Evolutionary conservation across 352 stramenopile species (phyloP).

Genomic region (Globisporangium nunn): DNA sequence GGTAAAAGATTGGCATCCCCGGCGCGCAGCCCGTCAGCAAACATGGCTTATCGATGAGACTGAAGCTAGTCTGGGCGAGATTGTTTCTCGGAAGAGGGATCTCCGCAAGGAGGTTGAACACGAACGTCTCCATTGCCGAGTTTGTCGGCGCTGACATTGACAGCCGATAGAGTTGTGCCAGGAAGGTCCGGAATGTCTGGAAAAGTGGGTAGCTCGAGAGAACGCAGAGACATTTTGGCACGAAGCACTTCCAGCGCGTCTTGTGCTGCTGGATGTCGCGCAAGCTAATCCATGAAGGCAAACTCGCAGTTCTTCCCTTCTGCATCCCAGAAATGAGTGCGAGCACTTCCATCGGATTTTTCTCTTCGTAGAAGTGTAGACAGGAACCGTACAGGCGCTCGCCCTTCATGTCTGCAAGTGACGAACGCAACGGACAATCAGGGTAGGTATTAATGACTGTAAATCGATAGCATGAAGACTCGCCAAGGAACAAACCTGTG

Average conservation of each 20-base stretch:
- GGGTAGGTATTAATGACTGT: too few relatives aligned
- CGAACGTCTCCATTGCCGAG: constrained; percentile 31
- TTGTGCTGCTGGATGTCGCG: constrained; percentile 61
- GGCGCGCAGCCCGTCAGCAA: constrained; percentile 25
- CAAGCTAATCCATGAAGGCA: constrained; percentile 62
- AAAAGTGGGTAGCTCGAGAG: constrained; percentile 50
- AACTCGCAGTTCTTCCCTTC: constrained; percentile 29
- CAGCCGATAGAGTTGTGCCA: constrained; percentile 43
- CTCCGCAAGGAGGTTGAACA: constrained; percentile 48
- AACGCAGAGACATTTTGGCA: constrained; percentile 60
- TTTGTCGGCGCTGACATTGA: constrained; percentile 19
- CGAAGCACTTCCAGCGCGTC: constrained; percentile 44
- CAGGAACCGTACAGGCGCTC: constrained; percentile 46
- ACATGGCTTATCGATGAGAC: constrained; percentile 25
- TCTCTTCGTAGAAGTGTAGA: constrained; percentile 59
- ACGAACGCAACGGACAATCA: too few relatives aligned
- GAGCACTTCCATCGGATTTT: constrained; percentile 52
- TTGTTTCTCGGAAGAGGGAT: constrained; percentile 28
- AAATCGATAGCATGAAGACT: too few relatives aligned
- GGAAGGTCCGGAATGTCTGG: constrained; percentile 37
- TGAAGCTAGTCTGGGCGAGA: constrained; percentile 27
- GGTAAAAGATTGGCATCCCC: constrained; percentile 26
- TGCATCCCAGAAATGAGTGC: constrained; percentile 43
- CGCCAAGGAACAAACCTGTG: constrained; percentile 26
- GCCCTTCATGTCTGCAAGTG: constrained; percentile 38